Conservation (phyloP, 305 asterid genomes). For the Rubia peregrina region DNA sequence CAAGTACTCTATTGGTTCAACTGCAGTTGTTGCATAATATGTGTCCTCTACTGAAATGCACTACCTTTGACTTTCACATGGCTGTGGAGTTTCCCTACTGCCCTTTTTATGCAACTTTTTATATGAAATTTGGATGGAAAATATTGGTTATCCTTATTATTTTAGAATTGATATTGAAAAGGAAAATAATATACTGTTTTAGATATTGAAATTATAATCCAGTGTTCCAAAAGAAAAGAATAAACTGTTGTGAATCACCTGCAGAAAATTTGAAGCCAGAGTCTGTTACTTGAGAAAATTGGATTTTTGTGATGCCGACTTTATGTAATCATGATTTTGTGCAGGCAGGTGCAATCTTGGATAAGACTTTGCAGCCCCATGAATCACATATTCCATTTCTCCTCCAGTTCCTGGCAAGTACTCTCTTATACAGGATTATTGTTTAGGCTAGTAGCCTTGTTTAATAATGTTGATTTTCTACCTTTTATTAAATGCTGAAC, state of each 20-base stretch:
- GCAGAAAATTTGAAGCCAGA: background rate
- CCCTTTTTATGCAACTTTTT: background rate
- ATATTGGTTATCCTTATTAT: background rate
- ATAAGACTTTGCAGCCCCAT: conserved; percentile 72
- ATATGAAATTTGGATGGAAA: background rate
- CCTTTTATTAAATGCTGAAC: background rate
- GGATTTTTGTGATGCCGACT: background rate
- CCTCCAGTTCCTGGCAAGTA: conserved; percentile 84
- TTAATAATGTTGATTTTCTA: background rate
- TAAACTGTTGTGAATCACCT: background rate
- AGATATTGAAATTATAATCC: background rate
- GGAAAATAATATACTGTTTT: background rate
- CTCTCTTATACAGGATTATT: conserved; percentile 2
- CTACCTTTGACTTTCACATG: background rate
- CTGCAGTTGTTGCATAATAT: background rate
- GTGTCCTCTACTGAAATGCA: background rate
- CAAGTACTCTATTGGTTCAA: background rate
- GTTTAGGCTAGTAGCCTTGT: background rate
- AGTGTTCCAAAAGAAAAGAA: conserved; percentile 2
- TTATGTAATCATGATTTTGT: conserved; percentile 12
- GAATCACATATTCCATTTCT: conserved; percentile 96
- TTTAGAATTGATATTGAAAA: background rate
- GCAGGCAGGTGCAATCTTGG: conserved; percentile 79
- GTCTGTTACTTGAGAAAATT: background rate
- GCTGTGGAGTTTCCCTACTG: background rate